Evolutionary conservation across 768 basidiomycete genomes (phyloP).

Genomic region (Lanmaoa rubissima): DNA sequence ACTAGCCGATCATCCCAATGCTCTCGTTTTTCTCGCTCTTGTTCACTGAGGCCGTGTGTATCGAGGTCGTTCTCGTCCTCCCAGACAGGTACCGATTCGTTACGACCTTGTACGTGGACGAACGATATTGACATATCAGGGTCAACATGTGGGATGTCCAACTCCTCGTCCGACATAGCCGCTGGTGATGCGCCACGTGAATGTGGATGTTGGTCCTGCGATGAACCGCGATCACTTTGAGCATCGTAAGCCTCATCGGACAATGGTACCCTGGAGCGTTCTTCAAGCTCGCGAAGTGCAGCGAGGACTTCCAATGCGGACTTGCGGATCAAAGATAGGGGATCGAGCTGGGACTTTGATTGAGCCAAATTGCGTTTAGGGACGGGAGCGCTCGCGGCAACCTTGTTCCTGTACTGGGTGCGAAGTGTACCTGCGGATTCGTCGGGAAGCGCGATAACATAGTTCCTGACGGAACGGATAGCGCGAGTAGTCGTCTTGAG

Average conservation of each 20-base stretch:
- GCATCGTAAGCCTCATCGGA: constrained; percentile 83
- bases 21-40: constrained; percentile 57
- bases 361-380: constrained; percentile 37
- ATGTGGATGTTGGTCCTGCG: constrained; percentile 32
- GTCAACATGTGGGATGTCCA: constrained; percentile 39
- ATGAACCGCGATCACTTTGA: constrained; percentile 63
- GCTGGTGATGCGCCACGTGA: constrained; percentile 48
- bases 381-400: constrained; percentile 32
- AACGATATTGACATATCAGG: constrained; percentile 65
- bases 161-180: constrained; percentile 38
- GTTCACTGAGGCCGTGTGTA: constrained; percentile 45
- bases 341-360: constrained; percentile 46
- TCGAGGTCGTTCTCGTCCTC: constrained; percentile 60
- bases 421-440: constrained; percentile 58
- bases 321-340: constrained; percentile 66
- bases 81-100: constrained; percentile 75
- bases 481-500: constrained; percentile 79
- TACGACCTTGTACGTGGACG: constrained; percentile 65
- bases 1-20: constrained; percentile 82
- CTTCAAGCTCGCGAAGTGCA: constrained; percentile 77
- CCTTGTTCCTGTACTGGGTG: constrained; percentile 56
- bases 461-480: constrained; percentile 81
- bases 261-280: constrained; percentile 69
- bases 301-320: constrained; percentile 83
- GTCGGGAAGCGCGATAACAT: constrained; percentile 78